Evolutionary conservation across 352 stramenopile species (phyloP).

Genomic region (Phytophthora sp.): DNA sequence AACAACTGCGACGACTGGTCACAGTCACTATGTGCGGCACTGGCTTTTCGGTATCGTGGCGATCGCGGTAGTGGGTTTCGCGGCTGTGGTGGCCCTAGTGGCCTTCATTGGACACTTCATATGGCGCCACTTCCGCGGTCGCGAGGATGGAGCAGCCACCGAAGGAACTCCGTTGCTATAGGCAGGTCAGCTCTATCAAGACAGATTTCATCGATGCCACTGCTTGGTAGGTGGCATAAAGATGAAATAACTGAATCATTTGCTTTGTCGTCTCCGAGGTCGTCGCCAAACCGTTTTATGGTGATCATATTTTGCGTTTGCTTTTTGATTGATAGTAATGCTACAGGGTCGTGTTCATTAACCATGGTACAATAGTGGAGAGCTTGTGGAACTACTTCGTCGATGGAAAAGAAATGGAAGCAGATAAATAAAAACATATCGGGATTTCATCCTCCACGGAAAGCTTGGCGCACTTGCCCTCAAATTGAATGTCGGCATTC

Average conservation of each 20-base stretch:
- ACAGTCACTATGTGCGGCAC: constrained; percentile 31
- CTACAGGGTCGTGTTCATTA: constrained; percentile 11
- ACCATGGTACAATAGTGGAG: constrained; percentile 34
- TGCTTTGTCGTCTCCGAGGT: neutral
- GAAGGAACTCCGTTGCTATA: constrained; percentile 32
- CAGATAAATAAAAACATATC: too few relatives aligned
- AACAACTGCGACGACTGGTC: constrained; percentile 9
- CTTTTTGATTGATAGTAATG: neutral
- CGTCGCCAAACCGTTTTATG: too few relatives aligned
- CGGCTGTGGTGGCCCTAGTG: constrained; percentile 29
- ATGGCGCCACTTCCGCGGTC: constrained; percentile 34
- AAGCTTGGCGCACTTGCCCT: constrained; percentile 52
- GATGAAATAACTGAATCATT: neutral
- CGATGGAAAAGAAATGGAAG: constrained; percentile 39
- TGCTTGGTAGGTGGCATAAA: neutral
- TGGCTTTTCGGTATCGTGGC: constrained; percentile 37
- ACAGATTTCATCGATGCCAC: too few relatives aligned
- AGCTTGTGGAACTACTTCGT: constrained; percentile 48
- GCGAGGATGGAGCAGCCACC: constrained; percentile 11
- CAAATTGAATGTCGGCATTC: constrained; percentile 43
- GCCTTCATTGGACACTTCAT: constrained; percentile 28
- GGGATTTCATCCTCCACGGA: constrained; percentile 45
- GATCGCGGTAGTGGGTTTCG: constrained; percentile 20
- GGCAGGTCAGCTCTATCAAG: too few relatives aligned
- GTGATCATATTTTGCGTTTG: constrained; percentile 7